Evolutionary conservation across 257 asterid species (phyloP), one percentile per base, ranked within the genome.

Genomic region (Solanum gracilifrons): DNA sequence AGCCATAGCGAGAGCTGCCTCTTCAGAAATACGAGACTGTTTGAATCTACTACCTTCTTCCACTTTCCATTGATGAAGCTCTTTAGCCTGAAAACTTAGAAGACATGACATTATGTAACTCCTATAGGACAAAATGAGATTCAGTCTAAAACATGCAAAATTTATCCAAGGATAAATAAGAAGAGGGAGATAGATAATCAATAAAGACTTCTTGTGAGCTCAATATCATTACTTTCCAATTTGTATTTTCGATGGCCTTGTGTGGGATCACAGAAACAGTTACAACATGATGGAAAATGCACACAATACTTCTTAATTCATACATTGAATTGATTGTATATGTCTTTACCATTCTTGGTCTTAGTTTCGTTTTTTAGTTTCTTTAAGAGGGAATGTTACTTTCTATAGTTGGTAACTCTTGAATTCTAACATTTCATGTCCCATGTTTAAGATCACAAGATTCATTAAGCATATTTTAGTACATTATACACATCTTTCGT

Each of bases 41-140:
- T 74, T 89, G 36, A 87, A 71, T 74, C n/a, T 87, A 15, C 39
- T 72, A 10, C 71, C 39, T 46, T 89, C 89, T 46, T 74, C 89
- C 82, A 87, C 43, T 76, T 89, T 89, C 88, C 86, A 83, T 37
- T 77, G 82, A n/a, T 84, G 33, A 74, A 84, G 86, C 36, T 89
- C 89, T 68, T 55, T 75, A 9, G 88, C 90, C 90, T 88, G 85
- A 66, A 85, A 76, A 39, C n/a, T 37, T 76, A 76, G 60, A 39
- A 76, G 35, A 37, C 23, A 76, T 76, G 12, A 76, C 33, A 76
- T 37, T 32, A 76, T 9, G 23, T n/a, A 76, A 76, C 33, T 39
- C 60, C 83, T 12, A 76, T 76, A n/a, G 16, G 35, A 76, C 31
- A 76, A n/a, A 76, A 13, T 21, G 60, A 39, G 35, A 76, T 20